phyloP scores from a whole-genome alignment of 179 eudicot genomes.

The Patellifolia procumbens region DNA sequence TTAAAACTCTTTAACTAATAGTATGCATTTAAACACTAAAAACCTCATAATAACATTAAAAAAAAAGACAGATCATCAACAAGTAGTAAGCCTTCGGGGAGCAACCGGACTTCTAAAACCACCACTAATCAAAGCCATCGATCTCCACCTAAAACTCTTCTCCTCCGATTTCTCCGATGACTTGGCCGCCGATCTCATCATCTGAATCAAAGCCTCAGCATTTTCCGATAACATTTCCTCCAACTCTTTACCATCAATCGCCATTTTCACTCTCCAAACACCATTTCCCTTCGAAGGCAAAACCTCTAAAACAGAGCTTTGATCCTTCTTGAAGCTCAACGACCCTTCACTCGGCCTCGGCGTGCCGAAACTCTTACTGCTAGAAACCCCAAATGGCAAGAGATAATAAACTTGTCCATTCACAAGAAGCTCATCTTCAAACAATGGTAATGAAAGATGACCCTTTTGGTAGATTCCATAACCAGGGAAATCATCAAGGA shows the following conservation, averaged over 20 bases:
- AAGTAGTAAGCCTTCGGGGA: conserved; percentile 17
- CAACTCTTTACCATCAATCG: conserved; percentile 50
- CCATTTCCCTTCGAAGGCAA: conserved; percentile 50
- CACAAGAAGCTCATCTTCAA: conserved; percentile 39
- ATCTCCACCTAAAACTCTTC: conserved; percentile 26
- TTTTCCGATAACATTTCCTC: conserved; percentile 54
- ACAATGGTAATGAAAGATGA: conserved; percentile 36
- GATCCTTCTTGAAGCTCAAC: conserved; percentile 28
- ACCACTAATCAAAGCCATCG: conserved; percentile 29
- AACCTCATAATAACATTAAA: not conserved
- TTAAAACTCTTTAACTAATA: not conserved
- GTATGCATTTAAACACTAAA: not conserved
- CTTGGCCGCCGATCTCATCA: conserved; percentile 56
- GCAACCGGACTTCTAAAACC: conserved; percentile 20
- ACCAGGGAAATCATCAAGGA: conserved; percentile 46
- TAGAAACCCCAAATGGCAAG: conserved; percentile 36
- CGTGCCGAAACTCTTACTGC: conserved; percentile 4
- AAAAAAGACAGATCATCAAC: conserved; percentile 13
- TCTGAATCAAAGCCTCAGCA: conserved; percentile 67
- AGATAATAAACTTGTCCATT: conserved; percentile 51
- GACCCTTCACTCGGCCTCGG: conserved; percentile 19
- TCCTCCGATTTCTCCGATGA: conserved; percentile 28
- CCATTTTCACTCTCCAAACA: conserved; percentile 69
- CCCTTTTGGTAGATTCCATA: conserved; percentile 40
- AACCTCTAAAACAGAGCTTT: conserved; percentile 39